phyloP scores from a whole-genome alignment of 2,329 filamentous ascomycete species.

The Diplocarpon mali region DNA sequence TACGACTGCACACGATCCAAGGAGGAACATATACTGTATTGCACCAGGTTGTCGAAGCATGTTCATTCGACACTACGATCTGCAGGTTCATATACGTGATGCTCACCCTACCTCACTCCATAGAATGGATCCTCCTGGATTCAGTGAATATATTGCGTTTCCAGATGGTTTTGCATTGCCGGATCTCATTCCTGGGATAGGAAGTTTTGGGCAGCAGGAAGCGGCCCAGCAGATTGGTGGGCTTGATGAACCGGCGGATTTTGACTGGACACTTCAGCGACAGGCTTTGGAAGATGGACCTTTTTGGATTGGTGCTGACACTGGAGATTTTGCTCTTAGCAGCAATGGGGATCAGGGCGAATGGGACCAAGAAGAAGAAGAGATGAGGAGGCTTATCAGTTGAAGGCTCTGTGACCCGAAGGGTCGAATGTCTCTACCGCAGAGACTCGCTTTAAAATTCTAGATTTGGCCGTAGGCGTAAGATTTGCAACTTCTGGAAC shows the following conservation, averaged over 20 bases:
- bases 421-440: too few species aligned
- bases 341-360: conserved; percentile 8
- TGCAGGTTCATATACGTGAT: conserved; percentile 42
- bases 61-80: conserved; percentile 46
- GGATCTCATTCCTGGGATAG: not conserved
- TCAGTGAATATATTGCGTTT: not conserved
- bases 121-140: not conserved
- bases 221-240: not conserved
- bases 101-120: conserved; percentile 26
- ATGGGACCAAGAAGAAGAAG: conserved; percentile 18
- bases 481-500: too few species aligned
- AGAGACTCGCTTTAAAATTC: too few species aligned
- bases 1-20: conserved; percentile 40
- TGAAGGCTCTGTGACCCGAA: not conserved
- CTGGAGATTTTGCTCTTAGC: not conserved
- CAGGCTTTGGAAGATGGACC: conserved; percentile 13
- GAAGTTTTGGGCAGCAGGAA: not conserved
- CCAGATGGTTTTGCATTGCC: not conserved
- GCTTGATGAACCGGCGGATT: conserved; percentile 8
- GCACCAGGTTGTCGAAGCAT: conserved; percentile 37
- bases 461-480: too few species aligned
- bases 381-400: conserved; percentile 25
- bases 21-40: conserved; percentile 39
- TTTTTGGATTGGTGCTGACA: conserved; percentile 25
- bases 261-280: conserved; percentile 24